phyloP scores from a whole-genome alignment of 2,329 filamentous ascomycete genomes.

The Microdochium paspali region DNA sequence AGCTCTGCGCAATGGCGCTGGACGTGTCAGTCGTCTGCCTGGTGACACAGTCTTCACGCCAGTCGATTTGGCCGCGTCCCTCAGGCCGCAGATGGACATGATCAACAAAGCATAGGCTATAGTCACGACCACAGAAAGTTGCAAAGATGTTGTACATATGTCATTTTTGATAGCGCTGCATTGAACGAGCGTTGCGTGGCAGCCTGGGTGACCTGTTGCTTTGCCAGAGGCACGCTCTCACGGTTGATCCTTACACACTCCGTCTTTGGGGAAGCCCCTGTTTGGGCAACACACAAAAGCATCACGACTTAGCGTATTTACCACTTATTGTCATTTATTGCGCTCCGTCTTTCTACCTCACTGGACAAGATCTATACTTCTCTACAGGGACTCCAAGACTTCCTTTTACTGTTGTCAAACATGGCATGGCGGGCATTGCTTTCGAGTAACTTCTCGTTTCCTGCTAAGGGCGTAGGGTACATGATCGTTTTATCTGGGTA shows the following conservation, averaged over 20 bases:
- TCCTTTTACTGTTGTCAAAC: not conserved
- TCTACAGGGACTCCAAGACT: not conserved
- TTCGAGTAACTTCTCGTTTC: not conserved
- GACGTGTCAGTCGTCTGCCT: conserved; percentile 77
- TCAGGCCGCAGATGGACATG: conserved; percentile 53
- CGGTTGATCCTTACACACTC: not conserved
- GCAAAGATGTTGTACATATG: not conserved
- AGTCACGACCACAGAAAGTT: not conserved
- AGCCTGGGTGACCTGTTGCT: not conserved
- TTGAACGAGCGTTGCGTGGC: not conserved
- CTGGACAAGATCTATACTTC: not conserved
- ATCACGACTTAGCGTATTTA: not conserved
- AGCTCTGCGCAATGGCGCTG: conserved; percentile 73
- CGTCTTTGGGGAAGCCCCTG: not conserved
- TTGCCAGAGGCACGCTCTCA: not conserved
- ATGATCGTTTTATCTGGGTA: no score
- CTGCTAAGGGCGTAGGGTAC: not conserved
- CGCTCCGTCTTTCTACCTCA: not conserved
- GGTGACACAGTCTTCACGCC: conserved; percentile 72
- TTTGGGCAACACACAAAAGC: not conserved
- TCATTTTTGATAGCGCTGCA: not conserved
- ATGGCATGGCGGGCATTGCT: not conserved
- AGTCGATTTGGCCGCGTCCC: conserved; percentile 51
- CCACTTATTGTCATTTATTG: not conserved
- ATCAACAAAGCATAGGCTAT: not conserved